Evolutionary conservation across 2,329 filamentous ascomycete species (phyloP), one percentile per base, ranked within the genome.

Genomic region (Blastomyces emzantsi): DNA sequence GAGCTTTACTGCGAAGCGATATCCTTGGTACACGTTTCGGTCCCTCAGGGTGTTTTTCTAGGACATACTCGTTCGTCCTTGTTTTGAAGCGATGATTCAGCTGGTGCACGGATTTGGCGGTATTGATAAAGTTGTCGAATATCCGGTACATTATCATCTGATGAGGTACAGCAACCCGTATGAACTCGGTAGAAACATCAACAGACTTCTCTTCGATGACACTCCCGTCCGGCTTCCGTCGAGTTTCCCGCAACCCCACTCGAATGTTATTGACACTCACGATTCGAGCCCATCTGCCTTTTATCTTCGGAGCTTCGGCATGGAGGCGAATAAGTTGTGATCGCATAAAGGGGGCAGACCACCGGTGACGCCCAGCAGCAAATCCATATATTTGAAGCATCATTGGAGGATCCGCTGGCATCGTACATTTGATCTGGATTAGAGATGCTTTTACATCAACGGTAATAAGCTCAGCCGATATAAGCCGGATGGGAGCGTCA

Each of bases 11-110:
- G 61, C 92, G 86, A 11, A 99, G 68, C 0, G 92, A 93, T 28
- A 99, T 80, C 71, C 90, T 93, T 1, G 94, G 94, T 0, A 99
- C 87, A 56, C 85, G 81, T 73, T 95, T 97, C 0, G 95, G 91
- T 0, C 83, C 87, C 75, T 96, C 91, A 0, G 94, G 91, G 11
- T 84, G 83, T 75, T 96, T 97, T 19, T 89, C 87, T 2, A 96
- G 81, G 45, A 96, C 88, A 73, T 96, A 96, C 66, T 96, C 90
- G 68, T 93, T 90, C 0, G 88, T 91, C 0, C 90, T 89, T 0
- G 91, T 96, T 73, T 85, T 86, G 79, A 97, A 96, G 13, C 93
- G 87, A 76, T 97, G 90, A 67, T 95, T 90, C n/a, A 99, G 82
- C 71, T 99, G 94, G 72, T 93, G 84, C 19, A 89, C 85, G 1